Conservation (phyloP, 768 basidiomycete species). For the Mycena capillaripes region DNA sequence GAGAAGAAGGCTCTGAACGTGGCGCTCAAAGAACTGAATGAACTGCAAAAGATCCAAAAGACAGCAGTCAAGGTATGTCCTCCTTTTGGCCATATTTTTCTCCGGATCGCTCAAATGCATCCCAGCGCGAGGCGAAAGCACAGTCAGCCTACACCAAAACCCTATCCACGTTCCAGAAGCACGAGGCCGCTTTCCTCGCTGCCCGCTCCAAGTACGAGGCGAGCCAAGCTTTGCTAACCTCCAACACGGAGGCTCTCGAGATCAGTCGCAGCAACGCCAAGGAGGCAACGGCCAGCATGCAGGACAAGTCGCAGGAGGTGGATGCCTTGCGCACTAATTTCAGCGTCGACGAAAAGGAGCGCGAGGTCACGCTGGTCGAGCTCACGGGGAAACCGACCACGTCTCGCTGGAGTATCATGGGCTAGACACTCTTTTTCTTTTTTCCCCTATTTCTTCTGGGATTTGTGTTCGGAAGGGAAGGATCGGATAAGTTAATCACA, state of each 20-base stretch:
- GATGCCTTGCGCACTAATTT: conserved; percentile 75
- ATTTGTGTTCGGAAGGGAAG: not conserved
- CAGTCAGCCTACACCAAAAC: conserved; percentile 67
- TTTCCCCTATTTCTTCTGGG: not conserved
- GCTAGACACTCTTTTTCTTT: not conserved
- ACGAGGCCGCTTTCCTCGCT: conserved; percentile 70
- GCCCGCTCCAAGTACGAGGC: conserved; percentile 73
- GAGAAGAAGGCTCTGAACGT: conserved; percentile 74
- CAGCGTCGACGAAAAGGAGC: conserved; percentile 79
- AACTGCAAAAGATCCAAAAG: conserved; percentile 81
- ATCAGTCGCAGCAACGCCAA: conserved; percentile 65
- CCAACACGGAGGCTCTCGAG: conserved; percentile 64
- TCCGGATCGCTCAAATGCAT: not conserved
- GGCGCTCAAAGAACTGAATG: conserved; percentile 74
- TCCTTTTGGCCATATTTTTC: not conserved
- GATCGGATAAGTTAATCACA: conserved; percentile 13
- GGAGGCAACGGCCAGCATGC: conserved; percentile 72
- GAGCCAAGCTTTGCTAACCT: conserved; percentile 60
- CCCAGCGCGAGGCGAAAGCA: conserved; percentile 70
- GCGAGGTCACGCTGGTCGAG: conserved; percentile 63
- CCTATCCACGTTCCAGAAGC: conserved; percentile 71
- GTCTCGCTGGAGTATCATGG: conserved; percentile 24
- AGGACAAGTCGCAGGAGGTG: conserved; percentile 81
- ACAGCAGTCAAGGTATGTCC: conserved; percentile 69
- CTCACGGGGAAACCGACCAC: conserved; percentile 49